These are phyloP conservation scores for Conticribra weissflogii DNA, from an alignment of 108 stramenopile species.

Conservation along the genomic window DNA sequence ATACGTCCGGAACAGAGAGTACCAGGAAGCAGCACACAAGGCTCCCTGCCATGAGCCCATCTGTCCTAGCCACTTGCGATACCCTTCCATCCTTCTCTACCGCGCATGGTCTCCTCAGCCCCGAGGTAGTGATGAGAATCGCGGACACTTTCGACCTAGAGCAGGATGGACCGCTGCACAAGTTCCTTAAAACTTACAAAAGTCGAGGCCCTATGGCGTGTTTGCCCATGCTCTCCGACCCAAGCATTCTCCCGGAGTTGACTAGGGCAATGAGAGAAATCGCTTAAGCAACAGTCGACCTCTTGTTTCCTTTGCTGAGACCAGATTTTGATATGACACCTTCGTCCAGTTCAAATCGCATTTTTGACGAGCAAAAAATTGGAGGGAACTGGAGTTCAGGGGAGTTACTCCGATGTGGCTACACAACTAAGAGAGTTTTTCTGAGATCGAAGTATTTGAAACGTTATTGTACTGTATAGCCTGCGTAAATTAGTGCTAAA, in stretches of 20 bases:
- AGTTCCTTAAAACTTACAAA: slow-evolving; percentile 65
- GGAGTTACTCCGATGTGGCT: background rate
- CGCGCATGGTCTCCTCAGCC: slow-evolving; percentile 81
- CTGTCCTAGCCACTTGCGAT: slow-evolving; percentile 62
- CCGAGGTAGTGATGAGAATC: slow-evolving; percentile 76
- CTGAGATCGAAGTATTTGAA: no score
- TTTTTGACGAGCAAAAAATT: no score
- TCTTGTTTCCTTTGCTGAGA: background rate
- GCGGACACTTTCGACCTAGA: slow-evolving; percentile 47
- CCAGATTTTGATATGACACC: background rate
- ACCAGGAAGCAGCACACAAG: background rate
- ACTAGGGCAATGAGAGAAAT: slow-evolving; percentile 85
- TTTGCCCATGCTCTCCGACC: slow-evolving; percentile 76
- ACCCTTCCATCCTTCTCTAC: slow-evolving; percentile 68
- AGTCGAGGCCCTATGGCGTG: slow-evolving; percentile 81
- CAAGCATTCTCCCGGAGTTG: slow-evolving; percentile 70
- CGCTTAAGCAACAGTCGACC: slow-evolving; percentile 7
- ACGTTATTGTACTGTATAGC: slow-evolving; percentile 9
- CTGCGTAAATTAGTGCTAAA: slow-evolving; percentile 15
- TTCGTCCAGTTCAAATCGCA: no score
- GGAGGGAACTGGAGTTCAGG: no score
- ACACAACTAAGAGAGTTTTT: no score
- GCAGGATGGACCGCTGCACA: slow-evolving; percentile 26
- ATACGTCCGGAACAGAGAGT: background rate
- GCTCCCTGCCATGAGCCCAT: slow-evolving; percentile 44